A percentile compares a stretch with the other conserved stretches of the same genome.
phyloP scores from a whole-genome alignment of 2,329 filamentous ascomycete species.

The Aspergillus sp. region DNA sequence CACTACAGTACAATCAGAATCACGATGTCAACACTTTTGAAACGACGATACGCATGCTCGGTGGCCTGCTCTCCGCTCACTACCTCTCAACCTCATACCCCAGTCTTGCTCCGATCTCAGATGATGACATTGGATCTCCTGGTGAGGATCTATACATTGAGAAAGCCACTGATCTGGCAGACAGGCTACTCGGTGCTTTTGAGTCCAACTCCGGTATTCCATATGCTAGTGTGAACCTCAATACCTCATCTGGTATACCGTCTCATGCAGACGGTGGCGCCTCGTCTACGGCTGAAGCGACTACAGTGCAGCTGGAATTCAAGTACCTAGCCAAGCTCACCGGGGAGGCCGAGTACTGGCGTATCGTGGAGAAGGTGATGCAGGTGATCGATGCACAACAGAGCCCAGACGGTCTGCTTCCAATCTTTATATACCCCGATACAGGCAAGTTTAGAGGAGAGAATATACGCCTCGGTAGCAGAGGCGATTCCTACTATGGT shows the following conservation, averaged over 20 bases:
- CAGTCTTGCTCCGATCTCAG: conserved; percentile 72
- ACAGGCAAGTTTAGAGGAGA: conserved; percentile 77
- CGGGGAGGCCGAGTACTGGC: conserved; percentile 91
- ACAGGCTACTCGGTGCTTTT: conserved; percentile 84
- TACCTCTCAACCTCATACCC: conserved; percentile 88
- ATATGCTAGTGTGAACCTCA: conserved; percentile 87
- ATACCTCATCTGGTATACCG: conserved; percentile 72
- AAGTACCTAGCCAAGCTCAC: conserved; percentile 96
- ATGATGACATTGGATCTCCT: conserved; percentile 71
- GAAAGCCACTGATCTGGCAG: conserved; percentile 90
- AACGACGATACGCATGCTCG: conserved; percentile 96
- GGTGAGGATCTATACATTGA: conserved; percentile 94
- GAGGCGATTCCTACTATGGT: conserved; percentile 94
- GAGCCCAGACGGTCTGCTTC: conserved; percentile 78
- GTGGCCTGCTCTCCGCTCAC: conserved; percentile 88
- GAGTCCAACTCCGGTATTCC: conserved; percentile 86
- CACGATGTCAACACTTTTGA: conserved; percentile 98
- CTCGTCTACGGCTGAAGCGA: conserved; percentile 91
- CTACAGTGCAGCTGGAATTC: conserved; percentile 91
- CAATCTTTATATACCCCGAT: conserved; percentile 85
- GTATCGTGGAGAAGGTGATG: conserved; percentile 89
- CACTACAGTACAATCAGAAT: conserved; percentile 83
- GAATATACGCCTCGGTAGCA: conserved; percentile 89
- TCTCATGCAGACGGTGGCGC: conserved; percentile 86
- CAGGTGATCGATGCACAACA: conserved; percentile 84